Evolutionary conservation across 2,329 filamentous ascomycete species (phyloP), one percentile per base, ranked within the genome.

Genomic region (Cercospora nicotianae): DNA sequence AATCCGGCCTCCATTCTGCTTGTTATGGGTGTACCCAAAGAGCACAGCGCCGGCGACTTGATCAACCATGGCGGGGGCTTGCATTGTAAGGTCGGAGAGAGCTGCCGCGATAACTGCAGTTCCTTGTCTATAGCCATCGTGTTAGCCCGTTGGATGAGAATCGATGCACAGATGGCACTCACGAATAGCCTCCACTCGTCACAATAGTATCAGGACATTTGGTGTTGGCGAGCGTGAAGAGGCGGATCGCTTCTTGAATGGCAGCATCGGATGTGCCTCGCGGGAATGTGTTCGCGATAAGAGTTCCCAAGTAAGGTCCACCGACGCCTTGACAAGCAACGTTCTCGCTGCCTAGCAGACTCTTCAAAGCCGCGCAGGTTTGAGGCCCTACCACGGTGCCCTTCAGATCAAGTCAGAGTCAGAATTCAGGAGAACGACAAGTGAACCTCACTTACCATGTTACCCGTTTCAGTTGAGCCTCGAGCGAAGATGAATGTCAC

Each of bases 401-500:
- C 72, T 72, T 4, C 3, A 18, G 12, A 26, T 30, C 53, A n/a
- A 31, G 53, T 31, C 53, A 57, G 53, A 31, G 7, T n/a, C 53
- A 16, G 1, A 16, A 23, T 57, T 12, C 8, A 2, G 4, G 6
- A 12, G 10, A 39, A 39, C 13, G 36, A 39, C 5, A 51, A 23
- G 18, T 10, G 12, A 18, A 48, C n/a, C 1, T 23, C 18, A 7
- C 45, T 13, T 65, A 68, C 86, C 57, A 87, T 82, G 70, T 86
- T 87, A 39, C 84, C 85, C 0, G 68, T 28, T 74, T 87, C 84
- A 5, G 81, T 82, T 9, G 85, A 87, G 7, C 86, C 86, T n/a
- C 86, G 82, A 23, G 86, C 86, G 69, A 85, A 87, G 71, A 87
- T 82, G 64, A 87, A 77, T 6, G 84, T 87, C 70, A 85, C 80